Base-by-base conservation (phyloP, 352 stramenopile genomes). In the Thraustochytrium sp. region DNA sequence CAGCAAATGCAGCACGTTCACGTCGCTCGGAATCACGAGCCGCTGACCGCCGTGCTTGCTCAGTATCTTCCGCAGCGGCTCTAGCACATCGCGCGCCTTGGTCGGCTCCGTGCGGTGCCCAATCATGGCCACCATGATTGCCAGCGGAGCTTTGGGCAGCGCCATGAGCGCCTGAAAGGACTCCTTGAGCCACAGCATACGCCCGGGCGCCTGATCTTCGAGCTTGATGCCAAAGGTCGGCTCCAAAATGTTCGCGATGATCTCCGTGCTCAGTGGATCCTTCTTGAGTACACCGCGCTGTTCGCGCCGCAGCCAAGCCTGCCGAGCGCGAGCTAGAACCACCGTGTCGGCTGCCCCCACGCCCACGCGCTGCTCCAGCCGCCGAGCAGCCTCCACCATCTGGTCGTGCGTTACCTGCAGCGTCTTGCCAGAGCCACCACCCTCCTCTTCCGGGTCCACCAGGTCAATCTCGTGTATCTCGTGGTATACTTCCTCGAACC, bases 181-280 rank as follows among this genome's bases (percentile, higher is more conserved):
- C 29, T 80, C 51, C 40, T 80, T 80, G 1, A 80, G 51, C 68
- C 68, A 80, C 21, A 29, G 5, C 16, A 21, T 37, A 18, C 40
- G 1, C 11, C 48, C 68, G 34, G 48, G 48, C 0, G 21, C 68
- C 31, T 65, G 44, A 11, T 63, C 51, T 37, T 63, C 65, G 38
- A 80, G 31, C 9, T 80, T 44, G 23, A 80, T 61, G 5, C 68
- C 68, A 4, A 63, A 80, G 5, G 68, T 80, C 16, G 68, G 68
- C 26, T 80, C 68, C n/a, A 80, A 23, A 26, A 80, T 64, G 5
- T 63, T 64, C 8, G 68, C 42, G 2, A 80, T 61, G 23, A 55
- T 42, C 38, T 68, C 40, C 4, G 68, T 63, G 34, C 31, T 63
- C 29, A 80, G 26, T 23, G 68, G 68, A 16, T 44, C 68, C 23